phyloP scores from a whole-genome alignment of 1,284 basidiomycete genomes.

The Earliella scabrosa region DNA sequence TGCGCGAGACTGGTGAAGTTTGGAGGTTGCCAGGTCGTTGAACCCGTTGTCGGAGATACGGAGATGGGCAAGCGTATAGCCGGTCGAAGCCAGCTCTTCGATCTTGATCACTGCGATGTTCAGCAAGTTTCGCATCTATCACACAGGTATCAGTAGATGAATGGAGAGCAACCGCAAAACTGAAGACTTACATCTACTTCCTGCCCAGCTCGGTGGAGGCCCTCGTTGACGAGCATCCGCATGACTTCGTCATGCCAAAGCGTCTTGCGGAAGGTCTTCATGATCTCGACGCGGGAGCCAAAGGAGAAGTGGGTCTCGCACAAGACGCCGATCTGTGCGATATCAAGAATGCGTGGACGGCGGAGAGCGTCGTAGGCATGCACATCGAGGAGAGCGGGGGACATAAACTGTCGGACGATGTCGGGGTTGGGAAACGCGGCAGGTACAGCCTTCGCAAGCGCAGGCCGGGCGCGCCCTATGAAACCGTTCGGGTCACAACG shows the following conservation, averaged over 20 bases:
- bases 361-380: background rate
- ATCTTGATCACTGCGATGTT: background rate
- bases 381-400: background rate
- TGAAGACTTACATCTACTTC: background rate
- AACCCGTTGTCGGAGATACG: background rate
- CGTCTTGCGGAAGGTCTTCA: background rate
- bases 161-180: background rate
- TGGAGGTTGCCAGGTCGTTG: background rate
- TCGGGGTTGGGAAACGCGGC: background rate
- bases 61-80: background rate
- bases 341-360: background rate
- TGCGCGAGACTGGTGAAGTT: background rate
- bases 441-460: background rate
- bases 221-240: conserved; percentile 1
- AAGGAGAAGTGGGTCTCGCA: conserved; percentile 5
- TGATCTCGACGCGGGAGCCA: background rate
- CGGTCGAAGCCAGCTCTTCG: background rate
- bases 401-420: background rate
- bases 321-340: background rate
- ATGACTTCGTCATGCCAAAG: background rate
- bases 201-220: background rate
- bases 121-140: background rate
- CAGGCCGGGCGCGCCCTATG: background rate
- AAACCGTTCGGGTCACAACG: background rate
- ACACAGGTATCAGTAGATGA: background rate